Conservation (phyloP, 331 rosid genomes). For the Saraca asoca region DNA sequence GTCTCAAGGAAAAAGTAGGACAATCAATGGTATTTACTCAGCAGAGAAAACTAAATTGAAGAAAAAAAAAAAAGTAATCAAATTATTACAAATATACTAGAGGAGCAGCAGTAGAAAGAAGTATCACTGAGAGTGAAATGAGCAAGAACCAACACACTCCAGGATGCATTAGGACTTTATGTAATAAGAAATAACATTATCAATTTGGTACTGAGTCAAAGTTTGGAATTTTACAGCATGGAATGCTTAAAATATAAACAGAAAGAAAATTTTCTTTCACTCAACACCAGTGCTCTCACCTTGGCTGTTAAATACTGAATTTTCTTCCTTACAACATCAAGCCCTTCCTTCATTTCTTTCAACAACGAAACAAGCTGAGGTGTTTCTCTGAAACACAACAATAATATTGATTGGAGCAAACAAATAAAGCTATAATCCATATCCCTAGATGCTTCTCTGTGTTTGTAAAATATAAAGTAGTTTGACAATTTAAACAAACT, state of each 20-base stretch:
- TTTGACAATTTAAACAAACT: conserved; percentile 18
- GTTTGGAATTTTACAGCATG: background rate
- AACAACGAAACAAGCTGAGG: conserved; percentile 59
- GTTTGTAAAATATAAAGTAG: background rate
- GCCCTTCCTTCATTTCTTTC: conserved; percentile 84
- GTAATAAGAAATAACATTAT: background rate
- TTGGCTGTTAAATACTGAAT: conserved; percentile 65
- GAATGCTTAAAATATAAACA: background rate
- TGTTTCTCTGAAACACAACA: conserved; percentile 49
- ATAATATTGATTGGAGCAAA: conserved; percentile 10
- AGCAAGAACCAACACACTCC: background rate
- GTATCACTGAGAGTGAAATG: background rate
- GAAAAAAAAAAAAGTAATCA: background rate
- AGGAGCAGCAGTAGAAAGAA: background rate
- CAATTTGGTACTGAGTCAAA: background rate
- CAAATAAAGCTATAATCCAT: background rate
- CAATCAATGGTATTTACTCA: conserved; percentile 8
- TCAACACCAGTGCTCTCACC: conserved; percentile 42
- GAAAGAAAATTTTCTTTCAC: background rate
- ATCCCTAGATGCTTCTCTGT: background rate
- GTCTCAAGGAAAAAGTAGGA: background rate
- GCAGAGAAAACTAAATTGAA: background rate
- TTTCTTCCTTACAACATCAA: conserved; percentile 57
- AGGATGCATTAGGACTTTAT: background rate
- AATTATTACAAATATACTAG: background rate